These are phyloP conservation scores for Beauveria australis DNA, from an alignment of 2,329 filamentous ascomycete species.

Conservation along the genomic window DNA sequence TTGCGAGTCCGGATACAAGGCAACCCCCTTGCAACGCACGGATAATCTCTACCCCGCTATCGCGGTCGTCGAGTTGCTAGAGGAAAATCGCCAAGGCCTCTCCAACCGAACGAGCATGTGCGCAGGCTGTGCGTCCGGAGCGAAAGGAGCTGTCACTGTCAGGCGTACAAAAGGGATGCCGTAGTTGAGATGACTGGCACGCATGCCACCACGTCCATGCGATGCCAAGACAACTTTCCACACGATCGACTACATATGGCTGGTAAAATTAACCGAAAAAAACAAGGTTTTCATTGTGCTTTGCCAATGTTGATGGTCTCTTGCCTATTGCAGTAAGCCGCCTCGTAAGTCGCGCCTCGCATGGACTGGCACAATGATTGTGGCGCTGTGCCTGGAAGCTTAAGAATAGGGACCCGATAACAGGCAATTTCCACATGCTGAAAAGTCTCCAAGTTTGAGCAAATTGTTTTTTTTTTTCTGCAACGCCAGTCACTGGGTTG, in stretches of 20 bases:
- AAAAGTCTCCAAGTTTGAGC: background rate
- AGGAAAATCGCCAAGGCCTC: background rate
- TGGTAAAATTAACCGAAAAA: background rate
- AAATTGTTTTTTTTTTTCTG: background rate
- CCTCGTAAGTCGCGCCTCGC: background rate
- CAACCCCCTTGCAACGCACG: background rate
- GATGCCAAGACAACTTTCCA: background rate
- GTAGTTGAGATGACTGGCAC: background rate
- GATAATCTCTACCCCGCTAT: background rate
- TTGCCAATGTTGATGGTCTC: background rate
- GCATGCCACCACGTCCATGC: no score
- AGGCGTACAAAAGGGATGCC: background rate
- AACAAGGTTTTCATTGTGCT: background rate
- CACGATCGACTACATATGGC: background rate
- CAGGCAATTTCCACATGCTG: background rate
- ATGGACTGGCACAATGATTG: background rate
- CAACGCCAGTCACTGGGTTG: no score
- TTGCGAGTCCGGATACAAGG: background rate
- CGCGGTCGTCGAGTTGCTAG: background rate
- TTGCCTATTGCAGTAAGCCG: background rate
- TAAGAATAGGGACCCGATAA: background rate
- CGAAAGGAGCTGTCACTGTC: background rate
- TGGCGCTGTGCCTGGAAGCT: slow-evolving; percentile 3
- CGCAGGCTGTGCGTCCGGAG: background rate
- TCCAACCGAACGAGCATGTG: background rate